Conservation (phyloP, 139 green algal species). For the Desmodesmus armatus region DNA sequence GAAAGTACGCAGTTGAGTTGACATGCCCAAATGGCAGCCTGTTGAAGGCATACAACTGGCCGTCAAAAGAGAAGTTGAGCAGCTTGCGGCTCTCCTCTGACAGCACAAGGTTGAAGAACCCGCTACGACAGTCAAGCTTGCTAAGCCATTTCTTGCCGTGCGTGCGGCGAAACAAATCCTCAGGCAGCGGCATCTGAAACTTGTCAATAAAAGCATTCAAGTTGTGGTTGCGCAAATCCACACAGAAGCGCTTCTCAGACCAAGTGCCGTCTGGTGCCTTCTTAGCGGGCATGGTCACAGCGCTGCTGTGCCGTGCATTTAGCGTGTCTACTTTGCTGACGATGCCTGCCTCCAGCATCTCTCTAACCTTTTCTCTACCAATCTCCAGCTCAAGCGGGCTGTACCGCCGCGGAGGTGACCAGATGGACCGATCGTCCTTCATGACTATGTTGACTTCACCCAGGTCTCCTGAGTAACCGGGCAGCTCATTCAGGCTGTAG, state of each 20-base stretch:
- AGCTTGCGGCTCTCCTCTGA: too few species aligned
- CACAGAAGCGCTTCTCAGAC: slow-evolving; percentile 41
- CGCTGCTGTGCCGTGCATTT: not conserved
- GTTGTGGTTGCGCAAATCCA: slow-evolving; percentile 45
- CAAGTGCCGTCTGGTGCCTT: slow-evolving; percentile 1
- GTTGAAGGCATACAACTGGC: slow-evolving; percentile 24
- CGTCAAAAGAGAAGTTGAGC: slow-evolving; percentile 48
- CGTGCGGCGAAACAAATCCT: slow-evolving; percentile 23
- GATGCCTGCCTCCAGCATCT: too few species aligned
- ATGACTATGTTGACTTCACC: too few species aligned
- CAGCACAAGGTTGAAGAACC: slow-evolving; percentile 47
- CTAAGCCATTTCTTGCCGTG: slow-evolving; percentile 14
- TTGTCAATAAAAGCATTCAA: slow-evolving; percentile 26
- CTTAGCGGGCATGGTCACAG: not conserved
- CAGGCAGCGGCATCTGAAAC: slow-evolving; percentile 27
- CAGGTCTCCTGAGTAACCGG: too few species aligned
- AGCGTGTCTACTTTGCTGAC: not conserved
- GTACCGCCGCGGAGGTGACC: too few species aligned
- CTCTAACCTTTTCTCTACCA: too few species aligned
- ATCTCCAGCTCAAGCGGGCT: too few species aligned
- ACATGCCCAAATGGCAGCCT: slow-evolving; percentile 41
- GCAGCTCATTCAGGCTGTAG: too few species aligned
- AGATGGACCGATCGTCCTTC: too few species aligned
- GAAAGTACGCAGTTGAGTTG: slow-evolving; percentile 41
- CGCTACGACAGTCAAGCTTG: slow-evolving; percentile 48